Percentiles rank a stretch among this genome's conserved stretches.
These are phyloP conservation scores for Lanmaoa rubissima DNA, from an alignment of 768 basidiomycete species.

Conservation along the genomic window DNA sequence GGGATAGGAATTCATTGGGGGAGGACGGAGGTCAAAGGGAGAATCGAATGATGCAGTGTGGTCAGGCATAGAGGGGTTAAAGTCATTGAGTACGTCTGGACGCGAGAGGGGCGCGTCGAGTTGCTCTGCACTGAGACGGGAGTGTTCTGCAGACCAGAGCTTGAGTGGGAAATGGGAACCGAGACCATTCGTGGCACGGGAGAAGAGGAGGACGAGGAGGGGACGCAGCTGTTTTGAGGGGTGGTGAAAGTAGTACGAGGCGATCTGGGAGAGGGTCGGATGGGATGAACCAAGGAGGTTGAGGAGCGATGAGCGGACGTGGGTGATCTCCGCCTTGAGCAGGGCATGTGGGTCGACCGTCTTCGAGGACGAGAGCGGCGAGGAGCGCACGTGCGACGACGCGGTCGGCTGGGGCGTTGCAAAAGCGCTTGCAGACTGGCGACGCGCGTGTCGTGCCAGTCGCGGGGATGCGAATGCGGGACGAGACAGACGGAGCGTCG, in stretches of 20 bases:
- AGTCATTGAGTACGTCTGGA: conserved; percentile 84
- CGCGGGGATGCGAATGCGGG: background rate
- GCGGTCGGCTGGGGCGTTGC: conserved; percentile 26
- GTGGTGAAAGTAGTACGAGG: conserved; percentile 88
- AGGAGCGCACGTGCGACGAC: conserved; percentile 13
- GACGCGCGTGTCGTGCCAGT: conserved; percentile 29
- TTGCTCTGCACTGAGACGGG: conserved; percentile 52
- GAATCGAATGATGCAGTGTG: conserved; percentile 64
- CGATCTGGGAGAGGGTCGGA: conserved; percentile 82
- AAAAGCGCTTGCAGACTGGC: conserved; percentile 41
- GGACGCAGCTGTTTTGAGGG: conserved; percentile 91
- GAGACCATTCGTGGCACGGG: conserved; percentile 91
- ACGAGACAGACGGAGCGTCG: conserved; percentile 17
- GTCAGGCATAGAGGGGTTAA: conserved; percentile 85
- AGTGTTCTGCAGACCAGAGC: conserved; percentile 59
- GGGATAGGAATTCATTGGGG: conserved; percentile 23
- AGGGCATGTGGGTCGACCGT: conserved; percentile 63
- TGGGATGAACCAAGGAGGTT: conserved; percentile 84
- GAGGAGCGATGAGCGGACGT: conserved; percentile 70
- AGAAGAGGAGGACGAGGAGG: conserved; percentile 82
- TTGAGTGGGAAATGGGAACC: conserved; percentile 63
- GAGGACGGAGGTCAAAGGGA: conserved; percentile 50
- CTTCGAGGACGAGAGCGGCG: conserved; percentile 18
- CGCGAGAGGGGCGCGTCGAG: conserved; percentile 79
- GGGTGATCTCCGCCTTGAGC: conserved; percentile 69